Percentiles rank a stretch among this genome's conserved stretches.
Conservation (phyloP, 495 filamentous ascomycete species). For the Baudoinia panamericana region DNA sequence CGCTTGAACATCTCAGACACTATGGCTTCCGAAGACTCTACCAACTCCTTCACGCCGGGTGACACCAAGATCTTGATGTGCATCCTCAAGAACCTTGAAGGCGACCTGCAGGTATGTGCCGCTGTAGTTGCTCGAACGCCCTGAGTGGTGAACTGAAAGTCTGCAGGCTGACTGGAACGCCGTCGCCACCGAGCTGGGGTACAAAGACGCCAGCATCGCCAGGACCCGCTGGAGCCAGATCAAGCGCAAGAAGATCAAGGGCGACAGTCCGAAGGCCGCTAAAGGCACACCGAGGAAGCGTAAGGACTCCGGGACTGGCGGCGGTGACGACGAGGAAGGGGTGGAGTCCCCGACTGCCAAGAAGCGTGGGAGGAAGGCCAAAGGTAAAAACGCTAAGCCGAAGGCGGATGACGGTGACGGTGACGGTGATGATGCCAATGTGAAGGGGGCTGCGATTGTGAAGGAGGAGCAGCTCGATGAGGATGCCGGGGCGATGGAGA, state of each 20-base stretch:
- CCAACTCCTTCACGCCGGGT: conserved; percentile 6
- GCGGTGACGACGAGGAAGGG: conserved; percentile 4
- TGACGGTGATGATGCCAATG: no score
- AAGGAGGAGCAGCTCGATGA: no score
- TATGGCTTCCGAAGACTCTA: conserved; percentile 9
- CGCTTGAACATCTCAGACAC: not conserved
- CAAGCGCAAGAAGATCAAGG: conserved; percentile 16
- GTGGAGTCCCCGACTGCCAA: conserved; percentile 1
- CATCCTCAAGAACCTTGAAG: conserved; percentile 13
- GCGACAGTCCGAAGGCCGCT: not conserved
- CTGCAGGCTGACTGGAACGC: conserved; percentile 13
- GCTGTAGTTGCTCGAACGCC: not conserved
- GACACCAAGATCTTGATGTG: conserved; percentile 14
- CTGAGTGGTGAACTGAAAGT: conserved; percentile 1
- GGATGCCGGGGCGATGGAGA: no score
- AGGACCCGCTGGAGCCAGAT: conserved; percentile 12
- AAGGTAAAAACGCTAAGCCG: not conserved
- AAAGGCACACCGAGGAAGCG: conserved; percentile 12
- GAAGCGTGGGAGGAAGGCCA: conserved; percentile 11
- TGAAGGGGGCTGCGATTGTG: no score
- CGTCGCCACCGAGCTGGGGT: conserved; percentile 6
- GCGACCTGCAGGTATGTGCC: conserved; percentile 8
- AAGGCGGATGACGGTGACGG: conserved; percentile 2
- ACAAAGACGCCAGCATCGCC: conserved; percentile 13
- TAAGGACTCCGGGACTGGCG: not conserved